Evolutionary conservation across 139 green algal species (phyloP).

Genomic region (Picochlorum sp.): DNA sequence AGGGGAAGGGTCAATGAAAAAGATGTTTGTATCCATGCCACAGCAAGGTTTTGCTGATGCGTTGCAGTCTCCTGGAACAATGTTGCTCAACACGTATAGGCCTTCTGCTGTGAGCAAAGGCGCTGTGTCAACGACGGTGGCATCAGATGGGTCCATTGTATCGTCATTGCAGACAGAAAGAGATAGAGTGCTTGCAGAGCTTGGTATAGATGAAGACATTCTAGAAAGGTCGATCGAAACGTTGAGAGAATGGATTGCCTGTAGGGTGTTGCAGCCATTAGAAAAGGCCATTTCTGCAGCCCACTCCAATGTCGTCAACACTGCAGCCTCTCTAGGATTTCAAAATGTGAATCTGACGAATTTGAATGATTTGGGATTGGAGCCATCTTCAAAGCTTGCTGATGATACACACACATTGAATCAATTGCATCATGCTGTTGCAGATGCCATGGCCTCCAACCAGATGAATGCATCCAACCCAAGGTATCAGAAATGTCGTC

Average conservation of each 20-base stretch:
- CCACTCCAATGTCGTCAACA: slow-evolving; percentile 29
- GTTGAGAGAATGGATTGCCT: slow-evolving; percentile 58
- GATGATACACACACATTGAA: slow-evolving; percentile 8
- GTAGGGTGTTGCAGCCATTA: slow-evolving; percentile 50
- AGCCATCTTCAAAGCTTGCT: neutral
- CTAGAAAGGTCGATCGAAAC: slow-evolving; percentile 49
- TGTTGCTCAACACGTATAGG: slow-evolving; percentile 2
- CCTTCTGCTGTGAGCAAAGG: slow-evolving; percentile 23
- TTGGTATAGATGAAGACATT: slow-evolving; percentile 16
- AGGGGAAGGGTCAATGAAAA: too few species aligned
- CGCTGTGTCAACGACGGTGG: neutral
- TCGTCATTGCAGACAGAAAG: slow-evolving; percentile 18
- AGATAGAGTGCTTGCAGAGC: slow-evolving; percentile 21
- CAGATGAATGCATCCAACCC: too few species aligned
- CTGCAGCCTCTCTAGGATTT: slow-evolving; percentile 22
- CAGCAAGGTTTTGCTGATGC: too few species aligned
- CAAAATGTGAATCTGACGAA: slow-evolving; percentile 26
- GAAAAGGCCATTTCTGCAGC: slow-evolving; percentile 24
- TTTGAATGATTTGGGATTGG: slow-evolving; percentile 19
- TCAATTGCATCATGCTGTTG: slow-evolving; percentile 1
- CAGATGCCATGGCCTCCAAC: too few species aligned
- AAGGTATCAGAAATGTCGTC: slow-evolving; percentile 2
- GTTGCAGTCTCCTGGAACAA: too few species aligned
- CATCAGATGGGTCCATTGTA: slow-evolving; percentile 19
- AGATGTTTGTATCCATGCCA: too few species aligned